Evolutionary conservation across 805 yeast species (phyloP).

Genomic region (Teunomyces atbi): DNA sequence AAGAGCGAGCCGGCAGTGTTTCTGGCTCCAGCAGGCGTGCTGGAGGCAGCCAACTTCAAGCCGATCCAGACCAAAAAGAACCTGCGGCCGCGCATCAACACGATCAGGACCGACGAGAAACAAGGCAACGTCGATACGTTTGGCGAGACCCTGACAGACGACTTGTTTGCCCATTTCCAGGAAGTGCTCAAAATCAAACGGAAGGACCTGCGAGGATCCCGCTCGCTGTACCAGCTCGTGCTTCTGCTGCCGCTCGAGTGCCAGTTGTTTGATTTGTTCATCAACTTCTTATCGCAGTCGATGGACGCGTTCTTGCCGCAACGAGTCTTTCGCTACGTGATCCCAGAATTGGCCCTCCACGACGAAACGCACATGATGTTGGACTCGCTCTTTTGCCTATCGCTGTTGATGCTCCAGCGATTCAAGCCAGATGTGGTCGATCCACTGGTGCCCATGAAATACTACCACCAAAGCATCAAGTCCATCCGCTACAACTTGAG

Average conservation of each 20-base stretch:
- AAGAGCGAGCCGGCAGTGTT: slow-evolving; percentile 10
- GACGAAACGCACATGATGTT: slow-evolving; percentile 41
- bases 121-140: slow-evolving; percentile 1
- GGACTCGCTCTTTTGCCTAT: slow-evolving; percentile 35
- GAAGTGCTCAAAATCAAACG: slow-evolving; percentile 18
- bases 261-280: slow-evolving; percentile 34
- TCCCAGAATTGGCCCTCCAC: slow-evolving; percentile 35
- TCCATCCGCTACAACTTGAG: slow-evolving; percentile 31
- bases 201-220: neutral
- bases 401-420: slow-evolving; percentile 35
- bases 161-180: slow-evolving; percentile 22
- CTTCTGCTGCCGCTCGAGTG: slow-evolving; percentile 24
- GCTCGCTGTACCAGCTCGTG: slow-evolving; percentile 11
- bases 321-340: slow-evolving; percentile 27
- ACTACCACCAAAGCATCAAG: slow-evolving; percentile 35
- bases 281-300: slow-evolving; percentile 24
- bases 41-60: slow-evolving; percentile 20
- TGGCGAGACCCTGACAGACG: slow-evolving; percentile 26
- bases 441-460: slow-evolving; percentile 31
- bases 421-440: slow-evolving; percentile 26
- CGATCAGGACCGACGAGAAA: slow-evolving; percentile 14
- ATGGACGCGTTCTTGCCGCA: slow-evolving; percentile 33
- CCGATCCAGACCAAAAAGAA: slow-evolving; percentile 39
- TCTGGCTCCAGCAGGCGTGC: neutral
- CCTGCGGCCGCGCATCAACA: slow-evolving; percentile 37